Conservation (phyloP, 176 grass and related monocot genomes). For the Rhynchospora pubera region DNA sequence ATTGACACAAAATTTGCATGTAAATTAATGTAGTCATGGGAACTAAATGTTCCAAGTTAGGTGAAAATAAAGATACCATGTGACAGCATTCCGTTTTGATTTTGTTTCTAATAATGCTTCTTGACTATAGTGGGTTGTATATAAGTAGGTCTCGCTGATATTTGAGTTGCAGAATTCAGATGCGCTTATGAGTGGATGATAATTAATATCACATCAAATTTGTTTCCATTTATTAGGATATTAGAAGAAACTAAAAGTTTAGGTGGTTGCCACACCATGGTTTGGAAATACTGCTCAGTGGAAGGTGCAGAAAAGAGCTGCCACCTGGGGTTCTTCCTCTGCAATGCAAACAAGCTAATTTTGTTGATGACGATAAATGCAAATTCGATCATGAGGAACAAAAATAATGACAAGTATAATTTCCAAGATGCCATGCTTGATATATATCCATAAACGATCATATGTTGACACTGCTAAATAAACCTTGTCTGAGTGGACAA, state of each 20-base stretch:
- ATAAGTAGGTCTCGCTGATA: no score
- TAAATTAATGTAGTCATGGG: neutral
- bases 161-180: neutral
- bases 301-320: neutral
- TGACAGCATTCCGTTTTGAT: neutral
- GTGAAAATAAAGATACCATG: neutral
- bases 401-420: no score
- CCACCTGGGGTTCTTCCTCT: neutral
- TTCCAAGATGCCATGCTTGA: no score
- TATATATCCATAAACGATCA: no score
- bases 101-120: neutral
- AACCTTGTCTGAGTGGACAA: no score
- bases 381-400: no score
- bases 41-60: neutral
- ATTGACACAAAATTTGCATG: neutral
- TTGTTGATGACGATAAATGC: no score
- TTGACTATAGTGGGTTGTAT: neutral
- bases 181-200: neutral
- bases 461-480: no score
- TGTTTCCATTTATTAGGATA: neutral
- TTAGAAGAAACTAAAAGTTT: neutral
- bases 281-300: neutral
- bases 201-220: neutral
- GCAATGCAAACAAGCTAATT: no score
- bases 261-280: neutral